Evolutionary conservation across 208 protist genomes (phyloP).

Genomic region (Tritrichomonas foetus): DNA sequence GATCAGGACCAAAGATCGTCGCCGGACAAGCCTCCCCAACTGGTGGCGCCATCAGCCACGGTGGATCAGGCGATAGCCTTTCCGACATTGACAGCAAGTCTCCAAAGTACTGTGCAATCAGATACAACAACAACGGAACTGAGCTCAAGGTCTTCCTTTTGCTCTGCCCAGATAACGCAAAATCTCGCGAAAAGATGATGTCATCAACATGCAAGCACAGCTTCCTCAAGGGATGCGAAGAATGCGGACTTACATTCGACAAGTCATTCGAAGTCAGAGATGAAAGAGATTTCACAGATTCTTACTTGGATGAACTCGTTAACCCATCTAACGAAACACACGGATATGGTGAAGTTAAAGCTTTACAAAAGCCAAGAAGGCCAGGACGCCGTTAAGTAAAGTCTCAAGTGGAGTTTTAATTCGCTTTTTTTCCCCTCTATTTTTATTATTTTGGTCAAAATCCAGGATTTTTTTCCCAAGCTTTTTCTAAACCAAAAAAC

Average conservation of each 20-base stretch:
- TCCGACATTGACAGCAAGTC: neutral
- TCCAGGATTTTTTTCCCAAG: neutral
- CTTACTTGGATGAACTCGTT: neutral
- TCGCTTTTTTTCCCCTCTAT: neutral
- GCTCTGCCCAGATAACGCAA: neutral
- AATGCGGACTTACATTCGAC: neutral
- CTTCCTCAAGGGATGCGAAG: neutral
- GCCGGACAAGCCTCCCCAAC: neutral
- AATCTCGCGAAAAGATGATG: constrained; percentile 29
- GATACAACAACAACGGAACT: neutral
- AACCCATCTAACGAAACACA: neutral
- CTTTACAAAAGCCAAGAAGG: neutral
- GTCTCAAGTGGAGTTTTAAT: neutral
- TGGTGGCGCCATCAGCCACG: neutral
- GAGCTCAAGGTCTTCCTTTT: neutral
- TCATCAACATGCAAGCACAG: neutral
- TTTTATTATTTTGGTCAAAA: neutral
- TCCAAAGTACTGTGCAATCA: neutral
- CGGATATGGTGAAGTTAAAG: neutral
- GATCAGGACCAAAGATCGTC: neutral
- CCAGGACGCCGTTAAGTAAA: neutral
- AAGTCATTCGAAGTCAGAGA: constrained; percentile 10
- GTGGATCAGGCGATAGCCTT: neutral
- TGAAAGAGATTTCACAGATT: neutral
- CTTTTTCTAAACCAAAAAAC: no score